Conservation (phyloP, 495 filamentous ascomycete species). For the Amphirosellinia nigrospora region DNA sequence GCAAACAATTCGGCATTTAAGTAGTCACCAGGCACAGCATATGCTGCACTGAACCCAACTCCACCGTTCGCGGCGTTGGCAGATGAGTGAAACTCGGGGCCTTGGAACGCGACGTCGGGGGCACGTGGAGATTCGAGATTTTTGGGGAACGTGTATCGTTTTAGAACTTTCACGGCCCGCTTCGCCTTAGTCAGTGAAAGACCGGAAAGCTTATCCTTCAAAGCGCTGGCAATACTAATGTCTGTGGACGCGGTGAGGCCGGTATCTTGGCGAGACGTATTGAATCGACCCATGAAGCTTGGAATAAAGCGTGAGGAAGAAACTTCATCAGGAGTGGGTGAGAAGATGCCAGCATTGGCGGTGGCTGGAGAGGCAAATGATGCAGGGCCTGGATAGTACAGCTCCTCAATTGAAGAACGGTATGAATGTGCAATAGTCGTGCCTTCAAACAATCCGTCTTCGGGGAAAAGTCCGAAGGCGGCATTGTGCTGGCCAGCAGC, state of each 20-base stretch:
- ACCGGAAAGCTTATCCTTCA: conserved; percentile 33
- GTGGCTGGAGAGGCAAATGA: background rate
- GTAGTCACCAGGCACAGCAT: conserved; percentile 48
- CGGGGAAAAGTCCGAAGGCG: conserved; percentile 12
- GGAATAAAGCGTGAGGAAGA: conserved; percentile 17
- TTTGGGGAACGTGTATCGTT: conserved; percentile 41
- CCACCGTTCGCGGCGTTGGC: background rate
- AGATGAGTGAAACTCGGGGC: conserved; percentile 17
- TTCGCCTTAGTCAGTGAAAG: conserved; percentile 34
- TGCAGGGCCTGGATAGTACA: background rate
- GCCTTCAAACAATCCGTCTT: conserved; percentile 12
- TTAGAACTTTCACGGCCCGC: conserved; percentile 37
- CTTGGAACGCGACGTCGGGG: conserved; percentile 26
- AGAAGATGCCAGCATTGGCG: background rate
- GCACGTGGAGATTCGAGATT: conserved; percentile 28
- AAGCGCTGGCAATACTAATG: conserved; percentile 36
- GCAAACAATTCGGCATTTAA: conserved; percentile 37
- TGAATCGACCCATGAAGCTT: conserved; percentile 13
- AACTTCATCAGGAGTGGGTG: conserved; percentile 8
- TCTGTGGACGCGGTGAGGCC: conserved; percentile 40
- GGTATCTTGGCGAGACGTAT: conserved; percentile 33
- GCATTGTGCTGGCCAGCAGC: conserved; percentile 16
- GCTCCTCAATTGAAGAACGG: conserved; percentile 32
- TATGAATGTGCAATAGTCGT: conserved; percentile 32
- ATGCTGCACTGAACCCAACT: conserved; percentile 13